phyloP scores from a whole-genome alignment of 257 asterid species.

The Solanum corneliomulleri region DNA sequence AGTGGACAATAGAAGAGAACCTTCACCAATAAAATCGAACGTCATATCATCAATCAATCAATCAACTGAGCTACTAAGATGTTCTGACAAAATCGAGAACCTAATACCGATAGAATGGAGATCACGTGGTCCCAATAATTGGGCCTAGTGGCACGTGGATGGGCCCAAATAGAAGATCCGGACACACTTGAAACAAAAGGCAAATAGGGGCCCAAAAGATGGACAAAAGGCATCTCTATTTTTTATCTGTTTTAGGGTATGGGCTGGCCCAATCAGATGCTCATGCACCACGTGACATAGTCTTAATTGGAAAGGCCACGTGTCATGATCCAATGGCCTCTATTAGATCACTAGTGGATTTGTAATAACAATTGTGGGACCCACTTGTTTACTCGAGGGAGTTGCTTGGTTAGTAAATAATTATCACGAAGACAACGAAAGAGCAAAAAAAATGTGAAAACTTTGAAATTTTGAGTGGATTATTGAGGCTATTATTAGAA shows the following conservation, averaged over 20 bases:
- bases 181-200: neutral
- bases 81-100: neutral
- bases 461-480: neutral
- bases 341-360: neutral
- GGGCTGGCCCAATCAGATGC: neutral
- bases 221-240: neutral
- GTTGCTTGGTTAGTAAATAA: neutral
- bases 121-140: neutral
- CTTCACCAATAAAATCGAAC: neutral
- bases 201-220: neutral
- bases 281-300: neutral
- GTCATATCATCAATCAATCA: fast-evolving
- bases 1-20: neutral
- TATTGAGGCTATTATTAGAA: neutral
- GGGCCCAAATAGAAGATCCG: neutral
- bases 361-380: neutral
- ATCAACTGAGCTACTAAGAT: neutral
- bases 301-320: neutral
- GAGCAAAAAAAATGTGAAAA: too few species aligned
- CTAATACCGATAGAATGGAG: neutral
- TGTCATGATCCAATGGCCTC: neutral
- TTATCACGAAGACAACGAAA: neutral
- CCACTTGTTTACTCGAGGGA: neutral
- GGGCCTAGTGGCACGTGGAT: neutral
- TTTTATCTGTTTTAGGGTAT: neutral